These are phyloP conservation scores for Tetrahymena malaccensis DNA, from an alignment of 73 alveolate species.

Conservation along the genomic window DNA sequence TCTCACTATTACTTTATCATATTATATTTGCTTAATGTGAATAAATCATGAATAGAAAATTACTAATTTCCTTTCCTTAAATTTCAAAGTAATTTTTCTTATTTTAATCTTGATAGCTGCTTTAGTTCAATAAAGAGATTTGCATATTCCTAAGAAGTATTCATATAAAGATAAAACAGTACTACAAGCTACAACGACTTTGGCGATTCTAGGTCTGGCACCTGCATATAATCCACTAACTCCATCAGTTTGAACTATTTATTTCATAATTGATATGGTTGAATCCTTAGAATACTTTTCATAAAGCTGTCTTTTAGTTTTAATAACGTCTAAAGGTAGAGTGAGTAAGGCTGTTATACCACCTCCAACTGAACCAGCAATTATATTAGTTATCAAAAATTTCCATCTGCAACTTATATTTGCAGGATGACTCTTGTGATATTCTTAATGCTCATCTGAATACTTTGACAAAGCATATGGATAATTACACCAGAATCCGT, in stretches of 20 bases:
- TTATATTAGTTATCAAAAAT: neutral
- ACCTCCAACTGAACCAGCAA: constrained; percentile 16
- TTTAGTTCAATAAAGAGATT: neutral
- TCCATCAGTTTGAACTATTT: neutral
- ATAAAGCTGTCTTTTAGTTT: constrained; percentile 24
- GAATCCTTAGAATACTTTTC: neutral
- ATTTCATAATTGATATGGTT: neutral
- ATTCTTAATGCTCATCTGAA: neutral
- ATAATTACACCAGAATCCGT: neutral
- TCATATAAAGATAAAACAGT: neutral
- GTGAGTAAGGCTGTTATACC: constrained; percentile 32
- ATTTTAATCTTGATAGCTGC: neutral
- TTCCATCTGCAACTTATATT: neutral
- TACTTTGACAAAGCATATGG: neutral
- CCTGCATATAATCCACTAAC: neutral
- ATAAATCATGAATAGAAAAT: neutral
- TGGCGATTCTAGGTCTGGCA: neutral
- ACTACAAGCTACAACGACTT: neutral
- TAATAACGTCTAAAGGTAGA: constrained; percentile 32
- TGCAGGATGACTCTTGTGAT: neutral
- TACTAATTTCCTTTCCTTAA: neutral
- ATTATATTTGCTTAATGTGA: neutral
- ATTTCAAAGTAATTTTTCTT: neutral
- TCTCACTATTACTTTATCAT: neutral
- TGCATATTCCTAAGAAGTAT: neutral